phyloP scores from a whole-genome alignment of 2,329 filamentous ascomycete genomes.

The Fusarium sp. region DNA sequence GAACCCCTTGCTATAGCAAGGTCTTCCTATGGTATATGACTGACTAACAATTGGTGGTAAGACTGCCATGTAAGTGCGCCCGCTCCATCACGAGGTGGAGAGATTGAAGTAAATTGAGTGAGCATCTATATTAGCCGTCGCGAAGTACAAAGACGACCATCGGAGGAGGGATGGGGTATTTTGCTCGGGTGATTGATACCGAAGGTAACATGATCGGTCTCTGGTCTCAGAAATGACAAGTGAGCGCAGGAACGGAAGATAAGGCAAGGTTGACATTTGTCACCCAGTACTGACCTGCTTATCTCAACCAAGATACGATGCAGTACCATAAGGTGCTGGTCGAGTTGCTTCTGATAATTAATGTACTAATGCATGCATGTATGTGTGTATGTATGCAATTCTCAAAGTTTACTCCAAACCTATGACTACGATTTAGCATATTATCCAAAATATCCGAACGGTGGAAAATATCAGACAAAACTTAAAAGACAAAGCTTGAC shows the following conservation, averaged over 20 bases:
- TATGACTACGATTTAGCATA: background rate
- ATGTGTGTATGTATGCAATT: no score
- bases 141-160: slow-evolving; percentile 50
- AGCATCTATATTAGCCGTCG: background rate
- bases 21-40: no score
- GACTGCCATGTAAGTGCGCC: slow-evolving; percentile 47
- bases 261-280: background rate
- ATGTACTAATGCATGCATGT: background rate
- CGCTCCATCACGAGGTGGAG: background rate
- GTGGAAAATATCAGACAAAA: slow-evolving; percentile 20
- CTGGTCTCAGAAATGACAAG: slow-evolving; percentile 46
- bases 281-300: background rate
- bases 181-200: slow-evolving; percentile 49
- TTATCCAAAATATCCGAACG: slow-evolving; percentile 9
- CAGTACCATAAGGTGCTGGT: background rate
- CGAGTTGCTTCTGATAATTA: background rate
- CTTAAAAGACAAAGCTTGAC: background rate
- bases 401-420: background rate
- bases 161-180: slow-evolving; percentile 47
- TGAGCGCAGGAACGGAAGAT: slow-evolving; percentile 18
- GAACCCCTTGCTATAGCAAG: no score
- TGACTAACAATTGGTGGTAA: no score
- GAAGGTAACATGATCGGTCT: slow-evolving; percentile 52
- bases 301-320: background rate
- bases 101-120: background rate